phyloP scores from a whole-genome alignment of 2,329 filamentous ascomycete genomes.

The Alternaria viburni region DNA sequence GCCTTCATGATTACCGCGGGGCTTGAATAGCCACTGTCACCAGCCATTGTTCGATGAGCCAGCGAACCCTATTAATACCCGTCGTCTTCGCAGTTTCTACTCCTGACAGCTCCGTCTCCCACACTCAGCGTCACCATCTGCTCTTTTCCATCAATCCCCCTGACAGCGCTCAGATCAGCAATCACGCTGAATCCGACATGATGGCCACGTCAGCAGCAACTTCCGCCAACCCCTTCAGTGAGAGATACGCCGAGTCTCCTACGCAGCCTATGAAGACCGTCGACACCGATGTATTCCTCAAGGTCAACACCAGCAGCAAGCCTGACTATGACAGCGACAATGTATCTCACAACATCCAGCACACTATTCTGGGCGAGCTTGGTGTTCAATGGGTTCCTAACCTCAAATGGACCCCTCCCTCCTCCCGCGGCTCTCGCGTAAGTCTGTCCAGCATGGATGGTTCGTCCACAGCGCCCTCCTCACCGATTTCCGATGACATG shows the following conservation, averaged over 20 bases:
- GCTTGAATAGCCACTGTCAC: conserved; percentile 9
- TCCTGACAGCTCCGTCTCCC: not conserved
- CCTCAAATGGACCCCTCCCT: conserved; percentile 3
- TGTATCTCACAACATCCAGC: not conserved
- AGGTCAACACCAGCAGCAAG: not conserved
- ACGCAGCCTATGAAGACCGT: not conserved
- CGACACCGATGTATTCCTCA: not conserved
- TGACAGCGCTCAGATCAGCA: not conserved
- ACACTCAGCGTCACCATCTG: not conserved
- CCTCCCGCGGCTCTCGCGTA: not conserved
- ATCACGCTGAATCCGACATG: not conserved
- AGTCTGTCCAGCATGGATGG: not conserved
- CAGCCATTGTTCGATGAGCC: not conserved
- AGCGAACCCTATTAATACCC: not conserved
- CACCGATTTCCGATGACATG: not conserved
- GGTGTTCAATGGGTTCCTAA: conserved; percentile 11
- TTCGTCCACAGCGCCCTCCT: conserved; percentile 2
- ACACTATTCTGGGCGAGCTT: not conserved
- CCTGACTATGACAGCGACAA: not conserved
- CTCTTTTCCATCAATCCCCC: not conserved
- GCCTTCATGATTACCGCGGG: conserved; percentile 3
- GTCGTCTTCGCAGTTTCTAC: not conserved
- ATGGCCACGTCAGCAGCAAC: not conserved
- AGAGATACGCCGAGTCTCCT: conserved; percentile 1
- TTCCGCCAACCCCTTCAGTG: conserved; percentile 15